A percentile compares a stretch with the other conserved stretches of the same genome.
These are phyloP conservation scores for Salix brachista DNA, from an alignment of 345 rosid species.

Conservation along the genomic window DNA sequence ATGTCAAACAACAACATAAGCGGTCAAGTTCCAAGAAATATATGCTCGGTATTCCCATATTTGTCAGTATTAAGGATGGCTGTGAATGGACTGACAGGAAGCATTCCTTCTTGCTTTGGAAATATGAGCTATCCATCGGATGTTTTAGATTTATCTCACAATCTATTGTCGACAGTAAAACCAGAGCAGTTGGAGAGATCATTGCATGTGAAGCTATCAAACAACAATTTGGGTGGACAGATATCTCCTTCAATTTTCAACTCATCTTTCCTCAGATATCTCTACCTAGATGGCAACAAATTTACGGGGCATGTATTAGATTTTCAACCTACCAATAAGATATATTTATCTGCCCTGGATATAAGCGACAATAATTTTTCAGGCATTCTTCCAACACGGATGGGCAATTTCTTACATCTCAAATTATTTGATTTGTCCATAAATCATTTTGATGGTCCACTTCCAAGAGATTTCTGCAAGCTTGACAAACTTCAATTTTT, in stretches of 20 bases:
- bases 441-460: not conserved
- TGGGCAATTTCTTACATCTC: not conserved
- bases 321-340: too few species aligned
- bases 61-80: not conserved
- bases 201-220: not conserved
- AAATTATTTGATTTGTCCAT: not conserved
- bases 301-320: not conserved
- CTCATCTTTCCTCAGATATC: not conserved
- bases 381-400: not conserved
- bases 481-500: not conserved
- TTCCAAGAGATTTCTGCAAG: not conserved
- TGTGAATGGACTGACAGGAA: constrained; percentile 7
- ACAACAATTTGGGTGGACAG: not conserved
- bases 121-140: not conserved
- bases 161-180: not conserved
- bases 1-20: not conserved
- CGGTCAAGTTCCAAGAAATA: constrained; percentile 7
- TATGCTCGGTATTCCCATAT: constrained; percentile 7
- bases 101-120: constrained; percentile 22
- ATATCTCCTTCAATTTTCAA: not conserved
- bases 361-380: not conserved
- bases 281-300: constrained; percentile 9
- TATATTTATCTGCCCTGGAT: not conserved
- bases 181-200: not conserved
- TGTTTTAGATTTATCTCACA: constrained; percentile 10